Base-by-base conservation (phyloP, 2,329 filamentous ascomycete species). In the Aspergillus sojae region DNA sequence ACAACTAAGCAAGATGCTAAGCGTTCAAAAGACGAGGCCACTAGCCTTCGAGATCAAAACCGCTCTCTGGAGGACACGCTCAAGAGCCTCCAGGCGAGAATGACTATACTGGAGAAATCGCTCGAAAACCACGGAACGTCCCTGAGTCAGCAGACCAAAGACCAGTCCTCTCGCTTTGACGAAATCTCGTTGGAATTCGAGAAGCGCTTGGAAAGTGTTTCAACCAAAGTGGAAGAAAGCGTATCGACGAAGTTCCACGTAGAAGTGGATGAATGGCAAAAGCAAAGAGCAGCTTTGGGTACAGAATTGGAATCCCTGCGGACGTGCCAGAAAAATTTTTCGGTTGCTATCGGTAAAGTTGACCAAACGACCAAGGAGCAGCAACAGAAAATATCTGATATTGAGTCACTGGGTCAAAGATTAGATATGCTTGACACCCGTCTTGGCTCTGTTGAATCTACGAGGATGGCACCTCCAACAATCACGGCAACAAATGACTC, bases 231-330 rank as follows among this genome's bases (percentile, higher is more conserved):
- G 14, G 52, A 55, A 45, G 58, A 60, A 12, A 52, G 50, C 3
- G 5, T 62, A 16, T 53, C 52, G 4, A 21, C 34, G 11, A 55
- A 59, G 11, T 32, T 60, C 2, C 48, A 53, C 5, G 28, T 16
- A 12, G 26, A 64, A 45, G 46, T 39, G n/a, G 28, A 55, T 14
- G 60, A 60, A 23, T 43, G 57, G 43, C 57, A 60, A n/a, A 32
- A 62, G 16, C 54, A 60, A 5, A 54, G n/a, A 5, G 48, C 46
- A 14, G 23, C 16, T 3, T 57, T 59, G 28, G 50, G 30, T 16
- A 16, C 60, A 30, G 62, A 60, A 39, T 16, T 66, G 21, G 32
- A 57, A 11, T 55, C 45, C 16, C 32, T 64, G 26, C 62, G 54
- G 14, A 60, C 56, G 4, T 53, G 58, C 3, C 61, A 64, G 14